These are phyloP conservation scores for Pestalotiopsis sp. DNA, from an alignment of 2,329 filamentous ascomycete species.

Conservation along the genomic window DNA sequence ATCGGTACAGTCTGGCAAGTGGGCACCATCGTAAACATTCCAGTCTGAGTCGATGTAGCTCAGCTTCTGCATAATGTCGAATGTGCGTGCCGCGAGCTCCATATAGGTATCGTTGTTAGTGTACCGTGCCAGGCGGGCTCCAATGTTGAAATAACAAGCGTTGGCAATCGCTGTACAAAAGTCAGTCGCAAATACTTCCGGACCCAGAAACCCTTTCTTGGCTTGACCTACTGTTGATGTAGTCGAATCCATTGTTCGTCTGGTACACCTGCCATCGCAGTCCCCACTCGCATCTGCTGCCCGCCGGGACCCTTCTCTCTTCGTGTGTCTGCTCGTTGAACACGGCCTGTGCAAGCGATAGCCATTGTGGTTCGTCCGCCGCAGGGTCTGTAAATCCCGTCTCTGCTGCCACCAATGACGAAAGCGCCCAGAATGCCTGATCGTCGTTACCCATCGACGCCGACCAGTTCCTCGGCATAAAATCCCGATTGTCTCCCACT, in stretches of 20 bases:
- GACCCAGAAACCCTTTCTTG: not conserved
- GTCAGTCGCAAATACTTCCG: not conserved
- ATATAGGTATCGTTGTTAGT: conserved; percentile 66
- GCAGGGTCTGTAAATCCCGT: conserved; percentile 61
- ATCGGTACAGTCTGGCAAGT: conserved; percentile 60
- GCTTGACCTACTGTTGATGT: conserved; percentile 61
- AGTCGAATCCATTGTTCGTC: conserved; percentile 74
- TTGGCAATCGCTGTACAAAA: conserved; percentile 53
- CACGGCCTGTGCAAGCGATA: conserved; percentile 68
- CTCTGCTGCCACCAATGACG: conserved; percentile 68
- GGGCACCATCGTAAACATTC: conserved; percentile 65
- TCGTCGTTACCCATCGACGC: conserved; percentile 67
- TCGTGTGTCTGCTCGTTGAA: conserved; percentile 61
- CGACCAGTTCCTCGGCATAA: conserved; percentile 61
- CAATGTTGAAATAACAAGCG: conserved; percentile 64
- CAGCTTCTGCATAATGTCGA: conserved; percentile 58
- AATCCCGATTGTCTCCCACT: conserved; percentile 54
- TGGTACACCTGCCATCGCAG: conserved; percentile 77
- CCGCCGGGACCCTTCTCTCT: conserved; percentile 59
- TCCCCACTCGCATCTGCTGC: conserved; percentile 63
- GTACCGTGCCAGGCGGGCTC: conserved; percentile 70
- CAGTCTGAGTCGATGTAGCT: conserved; percentile 62
- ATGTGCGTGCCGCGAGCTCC: conserved; percentile 60
- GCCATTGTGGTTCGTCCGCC: conserved; percentile 55
- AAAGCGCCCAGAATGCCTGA: conserved; percentile 70